Base-by-base conservation (phyloP, 163 green algal species). In the Volvox carteri region DNA sequence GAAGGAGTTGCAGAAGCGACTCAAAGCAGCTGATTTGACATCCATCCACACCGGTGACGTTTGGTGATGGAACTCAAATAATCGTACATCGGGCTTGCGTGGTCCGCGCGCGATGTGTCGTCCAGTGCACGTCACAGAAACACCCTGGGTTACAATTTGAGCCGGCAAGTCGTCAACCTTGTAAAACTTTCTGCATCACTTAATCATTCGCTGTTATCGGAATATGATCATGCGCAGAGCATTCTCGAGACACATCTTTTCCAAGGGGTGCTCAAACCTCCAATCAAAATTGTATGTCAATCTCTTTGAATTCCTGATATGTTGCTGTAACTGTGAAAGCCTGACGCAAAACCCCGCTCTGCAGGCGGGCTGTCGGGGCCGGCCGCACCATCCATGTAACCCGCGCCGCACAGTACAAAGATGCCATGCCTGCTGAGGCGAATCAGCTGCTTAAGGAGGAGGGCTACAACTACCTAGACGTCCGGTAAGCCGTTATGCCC, bases 391-490 rank as follows among this genome's bases (percentile, higher is more conserved):
- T 85, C 0, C 52, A 73, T 56, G 77, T 73, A 9, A 35, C 77
- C 25, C 23, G 25, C 8, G 39, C 35, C 46, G 37, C 18, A 21
- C 48, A 70, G 48, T 56, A 37, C 54, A 74, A 42, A 33, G 44
- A 81, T 5, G 83, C 54, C n/a, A 73, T 81, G 68, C 83, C 83
- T 1, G 28, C 46, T 52, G 48, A 88, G 37, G 83, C 83, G 1
- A 12, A 74, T 12, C 42, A 74, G 28, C 33, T 88, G 48, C 14
- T 81, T 19, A n/a, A 88, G 33, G 83, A 35, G 14, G 50, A 74
- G 4, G 52, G 62, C 0, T 65, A 62, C 37, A 73, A 74, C 33
- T 88, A 88, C 52, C 35, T 88, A 25, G 83, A 88, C 28, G 83
- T 88, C 0, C 67, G 81, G 81, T 88, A 35, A 80, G 81, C 42